Base-by-base conservation (phyloP, 768 basidiomycete species). In the Agrocybe chaxingu region DNA sequence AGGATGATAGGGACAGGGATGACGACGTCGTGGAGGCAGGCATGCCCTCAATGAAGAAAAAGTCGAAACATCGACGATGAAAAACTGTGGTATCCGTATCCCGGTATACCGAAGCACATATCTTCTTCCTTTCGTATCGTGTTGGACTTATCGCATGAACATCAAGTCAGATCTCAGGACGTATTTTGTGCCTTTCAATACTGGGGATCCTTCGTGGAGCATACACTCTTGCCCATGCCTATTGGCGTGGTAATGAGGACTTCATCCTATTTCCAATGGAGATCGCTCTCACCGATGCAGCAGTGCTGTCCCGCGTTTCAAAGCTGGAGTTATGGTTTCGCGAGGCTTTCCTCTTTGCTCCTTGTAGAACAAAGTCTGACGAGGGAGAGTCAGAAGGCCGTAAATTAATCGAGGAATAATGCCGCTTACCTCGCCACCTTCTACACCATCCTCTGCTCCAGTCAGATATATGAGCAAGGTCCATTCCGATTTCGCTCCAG, bases 11-110 rank as follows among this genome's bases (percentile, higher is more conserved):
- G 62, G 95, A 97, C 69, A 74, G 93, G 53, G 96, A 98, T 57
- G 96, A 99, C 62, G 96, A 98, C 70, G 75, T 85, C 13, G 82
- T 92, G 7, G 89, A 98, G 69, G 93, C 90, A 40, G 95, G 93
- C 1, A 84, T 96, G 80, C 90, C 92, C 11, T 70, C 60, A 38
- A 71, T 61, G 46, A 84, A 80, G 71, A 85, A 78, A 62, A 73
- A 66, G 53, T 63, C 60, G 11, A 87, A 78, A 65, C 68, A 73
- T 29, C 71, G 75, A 45, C 47, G 51, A 45, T 55, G 41, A 58
- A 19, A 11, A 34, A 39, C 41, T 50, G 13, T 29, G 37, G 32
- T 24, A 24, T 24, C 24, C 24, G 24, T 24, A 24, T 24, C 24
- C 24, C 5, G 24, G 24, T 24, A 5, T 24, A 24, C 24, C 5